phyloP scores from a whole-genome alignment of 305 asterid genomes.

The Solanum hybrid region DNA sequence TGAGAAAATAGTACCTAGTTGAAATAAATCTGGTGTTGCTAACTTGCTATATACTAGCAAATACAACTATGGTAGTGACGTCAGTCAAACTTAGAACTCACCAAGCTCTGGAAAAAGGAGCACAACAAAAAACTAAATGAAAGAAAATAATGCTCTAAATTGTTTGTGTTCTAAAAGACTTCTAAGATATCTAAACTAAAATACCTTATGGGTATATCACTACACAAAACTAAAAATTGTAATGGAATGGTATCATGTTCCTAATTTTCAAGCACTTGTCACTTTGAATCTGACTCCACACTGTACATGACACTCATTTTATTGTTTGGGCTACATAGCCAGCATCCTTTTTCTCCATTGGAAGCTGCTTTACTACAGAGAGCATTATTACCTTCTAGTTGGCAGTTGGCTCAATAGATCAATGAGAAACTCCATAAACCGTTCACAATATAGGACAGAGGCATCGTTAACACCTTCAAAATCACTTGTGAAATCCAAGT shows the following conservation, averaged over 20 bases:
- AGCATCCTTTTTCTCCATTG: background rate
- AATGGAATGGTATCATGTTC: background rate
- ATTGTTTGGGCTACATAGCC: background rate
- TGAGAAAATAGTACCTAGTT: background rate
- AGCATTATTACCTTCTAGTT: conserved; percentile 65
- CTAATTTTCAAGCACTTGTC: background rate
- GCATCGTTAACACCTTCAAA: conserved; percentile 53
- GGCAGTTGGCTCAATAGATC: conserved; percentile 99
- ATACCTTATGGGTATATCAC: background rate
- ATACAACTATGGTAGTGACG: background rate
- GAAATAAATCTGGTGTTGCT: background rate
- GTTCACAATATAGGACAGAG: conserved; percentile 75
- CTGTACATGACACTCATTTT: background rate
- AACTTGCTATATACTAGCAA: background rate
- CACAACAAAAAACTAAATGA: background rate
- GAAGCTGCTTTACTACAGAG: background rate
- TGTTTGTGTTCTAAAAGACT: background rate
- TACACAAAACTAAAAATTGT: background rate
- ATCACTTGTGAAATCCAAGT: conserved; percentile 23
- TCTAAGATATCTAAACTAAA: background rate
- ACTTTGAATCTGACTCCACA: background rate
- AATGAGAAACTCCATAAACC: conserved; percentile 95
- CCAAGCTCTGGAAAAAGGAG: background rate
- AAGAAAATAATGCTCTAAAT: background rate
- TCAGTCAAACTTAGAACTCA: background rate